phyloP scores from a whole-genome alignment of 2,329 filamentous ascomycete genomes.

The Diaporthe sp. region DNA sequence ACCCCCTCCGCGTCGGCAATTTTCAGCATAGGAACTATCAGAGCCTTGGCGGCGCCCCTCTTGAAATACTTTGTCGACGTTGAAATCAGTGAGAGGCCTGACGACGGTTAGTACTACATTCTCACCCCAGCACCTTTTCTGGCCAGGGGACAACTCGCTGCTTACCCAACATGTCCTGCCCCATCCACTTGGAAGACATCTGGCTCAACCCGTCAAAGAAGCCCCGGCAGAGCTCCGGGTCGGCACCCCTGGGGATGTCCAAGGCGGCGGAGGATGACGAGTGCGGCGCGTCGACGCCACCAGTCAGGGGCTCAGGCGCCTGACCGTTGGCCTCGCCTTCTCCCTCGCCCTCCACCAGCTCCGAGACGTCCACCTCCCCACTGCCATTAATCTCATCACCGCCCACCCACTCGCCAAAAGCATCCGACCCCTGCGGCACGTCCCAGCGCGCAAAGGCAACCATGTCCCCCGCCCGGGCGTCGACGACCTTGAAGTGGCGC shows the following conservation, averaged over 20 bases:
- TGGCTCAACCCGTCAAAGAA: conserved; percentile 19
- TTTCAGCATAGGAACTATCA: conserved; percentile 11
- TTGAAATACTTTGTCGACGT: conserved; percentile 28
- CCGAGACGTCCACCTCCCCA: not conserved
- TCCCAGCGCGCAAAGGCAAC: conserved; percentile 22
- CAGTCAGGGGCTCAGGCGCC: not conserved
- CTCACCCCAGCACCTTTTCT: rapidly evolving
- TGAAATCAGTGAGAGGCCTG: conserved; percentile 9
- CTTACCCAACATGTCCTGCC: conserved; percentile 5
- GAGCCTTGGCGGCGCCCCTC: conserved; percentile 7
- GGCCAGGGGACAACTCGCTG: not conserved
- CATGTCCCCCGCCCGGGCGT: not conserved
- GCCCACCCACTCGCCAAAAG: conserved; percentile 3
- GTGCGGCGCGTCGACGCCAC: not conserved
- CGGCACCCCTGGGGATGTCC: not conserved
- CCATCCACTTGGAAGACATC: conserved; percentile 20
- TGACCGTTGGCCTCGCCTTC: not conserved
- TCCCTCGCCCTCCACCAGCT: not conserved
- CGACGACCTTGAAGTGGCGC: conserved; percentile 22
- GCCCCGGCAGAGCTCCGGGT: conserved; percentile 7
- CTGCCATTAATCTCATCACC: not conserved
- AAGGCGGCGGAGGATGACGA: not conserved
- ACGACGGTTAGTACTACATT: not conserved
- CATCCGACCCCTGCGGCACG: not conserved
- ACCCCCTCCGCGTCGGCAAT: conserved; percentile 6